Base-by-base conservation (phyloP, 768 basidiomycete genomes). In the Hygrocybe coccinea region DNA sequence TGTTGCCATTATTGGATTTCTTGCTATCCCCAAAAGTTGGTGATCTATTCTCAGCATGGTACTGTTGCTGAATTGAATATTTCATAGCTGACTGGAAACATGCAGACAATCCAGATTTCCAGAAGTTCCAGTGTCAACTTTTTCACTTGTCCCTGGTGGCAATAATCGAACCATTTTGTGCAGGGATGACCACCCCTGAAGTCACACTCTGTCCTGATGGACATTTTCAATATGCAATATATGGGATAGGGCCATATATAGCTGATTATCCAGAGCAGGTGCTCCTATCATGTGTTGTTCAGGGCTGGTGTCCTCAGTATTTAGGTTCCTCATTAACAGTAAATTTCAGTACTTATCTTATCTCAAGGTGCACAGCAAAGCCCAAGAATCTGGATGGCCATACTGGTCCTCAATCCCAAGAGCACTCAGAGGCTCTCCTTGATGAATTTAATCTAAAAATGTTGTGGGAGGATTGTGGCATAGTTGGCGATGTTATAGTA, bases 261-360 rank as follows among this genome's bases (percentile, higher is more conserved):
- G 71, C 72, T 0, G 70, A 77, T 53, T 75, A 77, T 46, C 74
- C 70, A 0, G 71, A 76, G 52, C 71, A 75, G 56, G 64, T 59
- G 1, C 50, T 68, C 2, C 53, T 74, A 0, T 59, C 68, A 2
- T 65, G 71, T 37, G 58, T 71, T 39, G 65, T 75, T 0, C 67
- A 69, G 45, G 64, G 62, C 1, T 75, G 72, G 73, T 76, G 75
- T 56, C 29, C 19, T 41, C 19, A 15, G 39, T 41, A 41, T 41
- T 41, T 41, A 41, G 39, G 15, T 41, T 41, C 14, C 15, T 15
- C 19, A 41, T 21, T 41, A 41, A 21, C 19, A 41, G 39, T 41
- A 41, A 15, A 41, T 15, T 41, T 41, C 11, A 21, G 4, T 41
- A 41, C 39, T 41, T 41, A 21, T 41, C 39, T 15, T 15, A 41